These are phyloP conservation scores for Monosporascus sp. DNA, from an alignment of 2,329 filamentous ascomycete species.

Conservation along the genomic window DNA sequence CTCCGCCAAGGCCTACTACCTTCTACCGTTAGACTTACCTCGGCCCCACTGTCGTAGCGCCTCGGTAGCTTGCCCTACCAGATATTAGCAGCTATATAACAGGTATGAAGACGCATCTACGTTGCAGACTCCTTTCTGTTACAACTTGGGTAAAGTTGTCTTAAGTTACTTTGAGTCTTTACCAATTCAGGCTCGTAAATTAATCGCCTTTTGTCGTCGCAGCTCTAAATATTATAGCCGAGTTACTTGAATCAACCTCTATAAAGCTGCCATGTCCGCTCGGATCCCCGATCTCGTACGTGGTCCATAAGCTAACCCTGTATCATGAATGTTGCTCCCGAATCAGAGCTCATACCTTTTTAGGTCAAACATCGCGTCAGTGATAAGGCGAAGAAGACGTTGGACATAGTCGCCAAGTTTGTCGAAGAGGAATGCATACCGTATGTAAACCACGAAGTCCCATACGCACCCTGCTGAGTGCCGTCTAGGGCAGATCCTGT, in stretches of 20 bases:
- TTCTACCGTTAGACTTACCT: no score
- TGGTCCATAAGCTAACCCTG: slow-evolving; percentile 11
- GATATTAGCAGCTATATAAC: no score
- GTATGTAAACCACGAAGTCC: slow-evolving; percentile 35
- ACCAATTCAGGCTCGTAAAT: no score
- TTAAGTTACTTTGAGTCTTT: no score
- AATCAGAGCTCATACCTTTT: slow-evolving; percentile 8
- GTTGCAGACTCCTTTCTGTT: no score
- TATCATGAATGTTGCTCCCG: slow-evolving; percentile 12
- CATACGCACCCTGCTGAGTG: slow-evolving; percentile 12
- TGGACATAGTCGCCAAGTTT: slow-evolving; percentile 89
- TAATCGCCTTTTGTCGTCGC: no score
- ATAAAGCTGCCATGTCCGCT: slow-evolving; percentile 20
- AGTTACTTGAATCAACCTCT: background rate
- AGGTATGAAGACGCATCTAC: no score
- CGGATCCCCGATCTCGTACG: slow-evolving; percentile 27
- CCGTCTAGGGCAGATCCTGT: slow-evolving; percentile 65
- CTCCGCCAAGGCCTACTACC: no score
- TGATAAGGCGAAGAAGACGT: slow-evolving; percentile 74
- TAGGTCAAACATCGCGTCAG: slow-evolving; percentile 61
- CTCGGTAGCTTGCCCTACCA: no score
- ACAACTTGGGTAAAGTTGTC: no score
- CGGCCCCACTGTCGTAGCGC: no score
- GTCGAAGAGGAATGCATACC: slow-evolving; percentile 93
- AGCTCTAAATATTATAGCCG: no score